Evolutionary conservation across 23 red algal genomes (phyloP).

Genomic region (Chondrus crispus): DNA sequence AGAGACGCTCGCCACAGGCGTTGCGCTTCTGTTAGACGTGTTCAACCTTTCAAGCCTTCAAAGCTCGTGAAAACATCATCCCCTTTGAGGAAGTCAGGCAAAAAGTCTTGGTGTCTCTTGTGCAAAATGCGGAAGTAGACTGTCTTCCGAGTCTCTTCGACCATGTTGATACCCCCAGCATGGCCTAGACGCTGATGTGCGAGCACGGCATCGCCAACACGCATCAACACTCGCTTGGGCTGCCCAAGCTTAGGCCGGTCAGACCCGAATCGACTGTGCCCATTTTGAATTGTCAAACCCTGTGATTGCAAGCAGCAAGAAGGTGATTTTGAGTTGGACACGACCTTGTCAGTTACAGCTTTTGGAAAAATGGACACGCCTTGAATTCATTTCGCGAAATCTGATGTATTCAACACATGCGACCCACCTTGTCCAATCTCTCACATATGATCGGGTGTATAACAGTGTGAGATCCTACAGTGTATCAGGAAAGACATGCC

Average conservation of each 20-base stretch:
- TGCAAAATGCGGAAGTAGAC: slow-evolving; percentile 37
- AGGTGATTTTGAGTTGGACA: background rate
- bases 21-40: too few relatives aligned
- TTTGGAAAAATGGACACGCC: too few relatives aligned
- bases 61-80: background rate
- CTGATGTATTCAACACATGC: too few relatives aligned
- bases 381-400: too few relatives aligned
- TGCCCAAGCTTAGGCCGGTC: background rate
- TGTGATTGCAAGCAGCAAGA: background rate
- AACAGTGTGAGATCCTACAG: slow-evolving; percentile 26
- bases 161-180: slow-evolving; percentile 17
- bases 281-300: background rate
- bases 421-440: slow-evolving; percentile 10
- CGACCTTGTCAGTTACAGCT: too few relatives aligned
- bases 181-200: slow-evolving; percentile 38
- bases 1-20: too few relatives aligned
- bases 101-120: background rate
- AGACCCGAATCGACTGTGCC: background rate
- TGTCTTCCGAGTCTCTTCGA: slow-evolving; percentile 1
- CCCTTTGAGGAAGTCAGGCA: background rate
- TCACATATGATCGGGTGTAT: slow-evolving; percentile 18
- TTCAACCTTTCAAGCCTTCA: too few relatives aligned
- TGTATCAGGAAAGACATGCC: too few relatives aligned
- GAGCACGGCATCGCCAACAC: slow-evolving; percentile 24
- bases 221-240: background rate